Conservation (phyloP, 768 basidiomycete species). For the Naganishia friedmannii region DNA sequence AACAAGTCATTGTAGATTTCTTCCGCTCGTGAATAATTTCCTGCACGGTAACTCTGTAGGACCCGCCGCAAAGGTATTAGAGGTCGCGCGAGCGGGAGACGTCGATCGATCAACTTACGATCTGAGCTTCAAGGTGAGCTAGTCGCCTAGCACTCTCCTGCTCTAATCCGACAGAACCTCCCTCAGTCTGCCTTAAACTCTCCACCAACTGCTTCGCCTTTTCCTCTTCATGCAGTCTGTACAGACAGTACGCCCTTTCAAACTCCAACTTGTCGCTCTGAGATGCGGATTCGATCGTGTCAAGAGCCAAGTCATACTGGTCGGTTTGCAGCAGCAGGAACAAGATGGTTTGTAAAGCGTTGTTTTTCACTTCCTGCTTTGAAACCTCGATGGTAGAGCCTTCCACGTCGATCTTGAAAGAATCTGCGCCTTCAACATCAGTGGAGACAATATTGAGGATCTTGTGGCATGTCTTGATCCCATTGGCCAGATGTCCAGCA, state of each 20-base stretch:
- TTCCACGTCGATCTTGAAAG: constrained; percentile 7
- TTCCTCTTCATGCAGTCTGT: constrained; percentile 72
- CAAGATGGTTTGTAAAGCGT: constrained; percentile 73
- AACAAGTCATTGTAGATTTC: constrained; percentile 77
- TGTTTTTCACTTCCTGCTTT: constrained; percentile 52
- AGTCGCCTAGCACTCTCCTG: constrained; percentile 61
- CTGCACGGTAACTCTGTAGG: constrained; percentile 70
- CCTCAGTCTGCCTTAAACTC: constrained; percentile 26
- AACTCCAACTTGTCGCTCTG: constrained; percentile 54
- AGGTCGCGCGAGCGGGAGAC: neutral
- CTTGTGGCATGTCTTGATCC: constrained; percentile 87
- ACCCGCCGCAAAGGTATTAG: neutral
- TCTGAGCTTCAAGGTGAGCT: constrained; percentile 78
- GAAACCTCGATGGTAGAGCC: constrained; percentile 51
- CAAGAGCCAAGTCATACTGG: constrained; percentile 68
- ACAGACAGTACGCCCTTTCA: constrained; percentile 77
- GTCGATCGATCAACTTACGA: constrained; percentile 58
- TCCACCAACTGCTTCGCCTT: constrained; percentile 64
- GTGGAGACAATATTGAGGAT: constrained; percentile 52
- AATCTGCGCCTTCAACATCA: neutral
- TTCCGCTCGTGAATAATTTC: constrained; percentile 68
- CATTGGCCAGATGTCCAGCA: constrained; percentile 79
- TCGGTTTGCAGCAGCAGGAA: constrained; percentile 84
- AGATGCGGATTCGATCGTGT: constrained; percentile 56
- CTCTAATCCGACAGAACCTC: constrained; percentile 46